Evolutionary conservation across 148 eudicot species (phyloP), one percentile per base, ranked within the genome.

Genomic region (Silene uniflora): DNA sequence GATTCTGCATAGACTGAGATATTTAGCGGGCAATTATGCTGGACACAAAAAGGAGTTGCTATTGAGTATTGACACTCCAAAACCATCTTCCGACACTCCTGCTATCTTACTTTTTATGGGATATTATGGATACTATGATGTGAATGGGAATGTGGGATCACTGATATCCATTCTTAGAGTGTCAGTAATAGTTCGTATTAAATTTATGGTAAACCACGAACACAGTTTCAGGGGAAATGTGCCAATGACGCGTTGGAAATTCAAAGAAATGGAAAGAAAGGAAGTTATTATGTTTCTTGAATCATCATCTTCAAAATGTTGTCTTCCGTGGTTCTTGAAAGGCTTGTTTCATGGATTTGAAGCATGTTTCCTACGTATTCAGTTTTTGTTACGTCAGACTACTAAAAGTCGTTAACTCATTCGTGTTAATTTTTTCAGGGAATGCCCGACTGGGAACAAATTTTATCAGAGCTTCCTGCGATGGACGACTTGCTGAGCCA

Each of bases 401-500:
- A 13, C 19, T 16, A 4, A 52, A n/a, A 17, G n/a, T 59, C 52
- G 13, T 46, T 19, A 23, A 69, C 27, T 47, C 69, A 17, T 67
- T 12, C 69, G 68, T 63, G 74, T 9, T 23, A 35, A 24, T 71
- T 52, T 32, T 52, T 79, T 3, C 87, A 96, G 99, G 95, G 99
- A 16, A 89, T 96, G 97, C 98, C 98, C 13, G 97, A 96, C 83
- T 92, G 99, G 98, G 73, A 81, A 81, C 85, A 91, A 77, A 89
- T 96, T 71, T 39, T 89, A 80, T 74, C 88, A 77, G 98, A 96
- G 76, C 86, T 92, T 80, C 98, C 99, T 35, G 79, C 87, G 59
- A 81, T 85, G 90, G 99, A 96, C 9, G 86, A 88, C 73, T 80
- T 92, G 64, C 83, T 96, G 14, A 96, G 98, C 89, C 89, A 89